Conservation (phyloP, 352 stramenopile species). For the Phytophthora vignae region DNA sequence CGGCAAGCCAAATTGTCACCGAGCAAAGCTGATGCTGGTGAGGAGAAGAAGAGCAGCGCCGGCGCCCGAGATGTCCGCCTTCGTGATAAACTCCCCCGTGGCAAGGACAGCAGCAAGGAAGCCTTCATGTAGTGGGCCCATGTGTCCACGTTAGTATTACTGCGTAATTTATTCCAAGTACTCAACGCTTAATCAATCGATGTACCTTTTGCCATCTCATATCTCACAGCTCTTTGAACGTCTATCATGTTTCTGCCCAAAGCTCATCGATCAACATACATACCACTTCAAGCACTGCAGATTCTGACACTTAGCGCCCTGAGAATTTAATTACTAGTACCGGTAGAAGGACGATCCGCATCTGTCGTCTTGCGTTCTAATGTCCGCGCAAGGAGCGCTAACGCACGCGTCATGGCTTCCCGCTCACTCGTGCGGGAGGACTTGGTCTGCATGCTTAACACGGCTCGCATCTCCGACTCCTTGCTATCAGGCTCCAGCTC, state of each 20-base stretch:
- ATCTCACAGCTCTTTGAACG: too few species aligned
- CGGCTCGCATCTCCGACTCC: constrained; percentile 87
- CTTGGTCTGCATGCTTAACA: constrained; percentile 84
- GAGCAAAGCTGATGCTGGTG: not conserved
- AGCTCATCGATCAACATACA: not conserved
- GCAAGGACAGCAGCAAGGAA: constrained; percentile 8
- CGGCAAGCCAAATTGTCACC: constrained; percentile 1
- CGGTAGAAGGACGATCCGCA: constrained; percentile 21
- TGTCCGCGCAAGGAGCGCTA: constrained; percentile 79
- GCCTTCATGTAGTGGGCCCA: not conserved
- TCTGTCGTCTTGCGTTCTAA: constrained; percentile 63
- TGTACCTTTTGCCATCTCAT: not conserved
- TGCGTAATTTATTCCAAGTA: constrained; percentile 8
- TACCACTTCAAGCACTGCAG: not conserved
- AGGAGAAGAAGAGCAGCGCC: constrained; percentile 14
- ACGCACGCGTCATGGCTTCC: constrained; percentile 83
- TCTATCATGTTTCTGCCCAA: not conserved
- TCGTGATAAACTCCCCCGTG: constrained; percentile 3
- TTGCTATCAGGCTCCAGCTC: constrained; percentile 97
- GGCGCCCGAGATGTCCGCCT: constrained; percentile 7
- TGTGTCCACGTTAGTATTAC: not conserved
- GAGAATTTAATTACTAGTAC: constrained; percentile 33
- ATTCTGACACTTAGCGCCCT: not conserved
- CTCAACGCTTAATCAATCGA: not conserved
- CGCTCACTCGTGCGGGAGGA: constrained; percentile 84